Evolutionary conservation across 768 basidiomycete species (phyloP).

Genomic region (Naematelia aurantialba): DNA sequence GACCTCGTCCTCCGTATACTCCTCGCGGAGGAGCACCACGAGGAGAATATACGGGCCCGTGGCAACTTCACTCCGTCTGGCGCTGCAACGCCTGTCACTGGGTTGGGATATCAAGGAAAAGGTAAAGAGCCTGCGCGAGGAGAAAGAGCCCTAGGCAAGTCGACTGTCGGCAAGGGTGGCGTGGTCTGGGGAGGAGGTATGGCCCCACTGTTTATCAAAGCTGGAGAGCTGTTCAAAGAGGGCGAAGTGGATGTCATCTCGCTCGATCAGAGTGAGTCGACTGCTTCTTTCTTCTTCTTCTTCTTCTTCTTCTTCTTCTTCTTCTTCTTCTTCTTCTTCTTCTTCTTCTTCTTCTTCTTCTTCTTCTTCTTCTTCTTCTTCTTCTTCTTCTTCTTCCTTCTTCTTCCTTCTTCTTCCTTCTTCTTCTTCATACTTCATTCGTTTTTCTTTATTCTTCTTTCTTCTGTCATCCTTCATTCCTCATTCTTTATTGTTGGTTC

Average conservation of each 20-base stretch:
- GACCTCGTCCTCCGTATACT: background rate
- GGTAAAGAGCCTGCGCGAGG: conserved; percentile 4
- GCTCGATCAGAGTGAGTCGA: conserved; percentile 23
- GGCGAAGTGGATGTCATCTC: conserved; percentile 42
- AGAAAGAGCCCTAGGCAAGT: conserved; percentile 6
- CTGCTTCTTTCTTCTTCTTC: background rate
- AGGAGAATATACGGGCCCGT: background rate
- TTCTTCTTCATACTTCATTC: no score
- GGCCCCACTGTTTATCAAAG: conserved; percentile 47
- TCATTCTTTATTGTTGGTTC: no score
- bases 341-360: no score
- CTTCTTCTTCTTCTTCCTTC: no score
- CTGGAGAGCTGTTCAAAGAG: conserved; percentile 47
- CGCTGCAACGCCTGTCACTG: conserved; percentile 31
- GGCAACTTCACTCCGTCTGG: conserved; percentile 21
- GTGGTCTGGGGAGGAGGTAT: conserved; percentile 35
- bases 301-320: no score
- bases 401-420: no score
- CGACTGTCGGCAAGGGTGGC: conserved; percentile 21
- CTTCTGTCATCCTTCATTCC: no score
- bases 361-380: no score
- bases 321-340: background rate
- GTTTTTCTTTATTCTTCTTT: no score
- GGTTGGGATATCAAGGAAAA: conserved; percentile 30
- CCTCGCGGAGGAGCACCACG: conserved; percentile 6